These are phyloP conservation scores for Agaricus subrufescens DNA, from an alignment of 768 basidiomycete species.

Conservation along the genomic window DNA sequence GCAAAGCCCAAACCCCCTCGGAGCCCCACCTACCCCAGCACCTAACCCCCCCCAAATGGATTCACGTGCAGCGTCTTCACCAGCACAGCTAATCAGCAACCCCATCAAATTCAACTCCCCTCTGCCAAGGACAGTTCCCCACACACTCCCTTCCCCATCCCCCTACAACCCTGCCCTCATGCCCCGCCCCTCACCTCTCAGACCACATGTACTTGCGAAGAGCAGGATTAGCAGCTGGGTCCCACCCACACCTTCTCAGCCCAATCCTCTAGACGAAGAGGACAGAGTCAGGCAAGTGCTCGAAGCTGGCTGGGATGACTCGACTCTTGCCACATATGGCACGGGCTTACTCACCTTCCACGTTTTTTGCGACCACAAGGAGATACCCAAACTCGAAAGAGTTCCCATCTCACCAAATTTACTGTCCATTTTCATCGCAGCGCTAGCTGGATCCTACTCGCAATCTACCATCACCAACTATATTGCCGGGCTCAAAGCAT, in stretches of 20 bases:
- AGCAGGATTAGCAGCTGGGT: slow-evolving; percentile 18
- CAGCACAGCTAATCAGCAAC: too few relatives aligned
- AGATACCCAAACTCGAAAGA: slow-evolving; percentile 21
- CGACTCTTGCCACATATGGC: slow-evolving; percentile 26
- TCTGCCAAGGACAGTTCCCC: slow-evolving; percentile 16
- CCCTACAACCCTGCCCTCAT: slow-evolving; percentile 17
- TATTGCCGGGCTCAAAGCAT: slow-evolving; percentile 23
- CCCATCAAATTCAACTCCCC: background rate
- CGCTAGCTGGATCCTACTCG: slow-evolving; percentile 15
- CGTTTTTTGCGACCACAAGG: slow-evolving; percentile 24
- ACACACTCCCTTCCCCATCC: slow-evolving; percentile 22
- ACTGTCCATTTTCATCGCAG: slow-evolving; percentile 24
- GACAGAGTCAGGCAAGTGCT: background rate
- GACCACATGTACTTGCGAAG: slow-evolving; percentile 21
- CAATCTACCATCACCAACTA: slow-evolving; percentile 17
- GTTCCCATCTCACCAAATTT: slow-evolving; percentile 16
- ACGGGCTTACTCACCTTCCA: slow-evolving; percentile 28
- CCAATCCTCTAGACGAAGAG: background rate
- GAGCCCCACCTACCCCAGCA: too few relatives aligned
- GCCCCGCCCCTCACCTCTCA: slow-evolving; percentile 13
- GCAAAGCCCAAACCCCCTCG: background rate
- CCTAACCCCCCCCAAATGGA: too few relatives aligned
- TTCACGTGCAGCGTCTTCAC: too few relatives aligned
- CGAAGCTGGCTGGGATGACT: slow-evolving; percentile 14
- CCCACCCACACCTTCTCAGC: background rate